Evolutionary conservation across 177 flowering plant species (phyloP).

Genomic region (Telopea speciosissima): DNA sequence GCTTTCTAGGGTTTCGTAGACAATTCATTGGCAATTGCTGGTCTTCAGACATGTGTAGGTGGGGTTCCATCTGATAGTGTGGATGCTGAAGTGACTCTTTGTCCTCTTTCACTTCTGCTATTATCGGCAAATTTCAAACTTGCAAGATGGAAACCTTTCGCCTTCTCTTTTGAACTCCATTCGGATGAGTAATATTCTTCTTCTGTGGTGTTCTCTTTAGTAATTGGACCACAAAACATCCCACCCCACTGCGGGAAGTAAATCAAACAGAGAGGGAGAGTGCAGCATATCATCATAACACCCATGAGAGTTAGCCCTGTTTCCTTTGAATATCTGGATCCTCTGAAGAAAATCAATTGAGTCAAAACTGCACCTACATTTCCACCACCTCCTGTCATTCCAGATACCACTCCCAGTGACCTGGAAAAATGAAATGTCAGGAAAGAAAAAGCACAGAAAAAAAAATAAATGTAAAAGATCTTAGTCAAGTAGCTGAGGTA

Average conservation of each 20-base stretch:
- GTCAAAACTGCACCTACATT: slow-evolving; percentile 84
- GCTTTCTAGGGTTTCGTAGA: too few species aligned
- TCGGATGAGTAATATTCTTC: slow-evolving; percentile 72
- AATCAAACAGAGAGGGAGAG: slow-evolving; percentile 55
- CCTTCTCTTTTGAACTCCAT: slow-evolving; percentile 54
- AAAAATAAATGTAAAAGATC: neutral
- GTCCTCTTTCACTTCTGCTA: slow-evolving; percentile 72
- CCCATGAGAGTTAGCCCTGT: slow-evolving; percentile 86
- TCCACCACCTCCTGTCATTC: slow-evolving; percentile 96
- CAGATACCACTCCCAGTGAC: slow-evolving; percentile 83
- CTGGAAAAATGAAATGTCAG: slow-evolving; percentile 27
- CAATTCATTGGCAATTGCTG: neutral
- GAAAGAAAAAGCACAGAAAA: too few species aligned
- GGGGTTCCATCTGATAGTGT: slow-evolving; percentile 21
- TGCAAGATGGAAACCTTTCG: slow-evolving; percentile 48
- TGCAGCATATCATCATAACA: slow-evolving; percentile 65
- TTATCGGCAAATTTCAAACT: slow-evolving; percentile 82
- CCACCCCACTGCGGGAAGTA: slow-evolving; percentile 99
- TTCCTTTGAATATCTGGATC: slow-evolving; percentile 62
- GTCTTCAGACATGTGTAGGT: neutral
- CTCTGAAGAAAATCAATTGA: slow-evolving; percentile 77
- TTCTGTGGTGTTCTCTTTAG: slow-evolving; percentile 36
- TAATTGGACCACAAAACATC: slow-evolving; percentile 65
- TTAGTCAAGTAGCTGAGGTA: neutral
- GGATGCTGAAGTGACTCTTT: slow-evolving; percentile 24